Conservation (phyloP, 2,329 filamentous ascomycete genomes). For the Phaeosphaeria sp. region DNA sequence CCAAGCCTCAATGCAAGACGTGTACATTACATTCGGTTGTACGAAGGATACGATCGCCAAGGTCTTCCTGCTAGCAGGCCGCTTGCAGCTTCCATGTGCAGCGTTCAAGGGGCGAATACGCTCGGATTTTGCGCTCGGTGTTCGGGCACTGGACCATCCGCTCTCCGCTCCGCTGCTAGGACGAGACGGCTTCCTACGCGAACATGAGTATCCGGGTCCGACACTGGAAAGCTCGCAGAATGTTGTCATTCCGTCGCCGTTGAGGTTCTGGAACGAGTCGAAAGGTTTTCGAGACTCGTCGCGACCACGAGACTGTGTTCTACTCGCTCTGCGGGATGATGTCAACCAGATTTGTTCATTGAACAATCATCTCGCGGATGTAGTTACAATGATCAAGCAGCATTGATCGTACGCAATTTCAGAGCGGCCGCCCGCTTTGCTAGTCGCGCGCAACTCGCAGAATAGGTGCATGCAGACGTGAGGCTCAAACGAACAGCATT, state of each 20-base stretch:
- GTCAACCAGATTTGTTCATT: slow-evolving; percentile 6
- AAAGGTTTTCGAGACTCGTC: background rate
- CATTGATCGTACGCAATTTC: background rate
- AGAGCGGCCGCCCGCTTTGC: slow-evolving; percentile 4
- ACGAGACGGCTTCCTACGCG: slow-evolving; percentile 5
- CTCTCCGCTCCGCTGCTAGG: slow-evolving; percentile 21
- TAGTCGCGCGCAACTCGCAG: background rate
- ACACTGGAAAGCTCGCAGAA: background rate
- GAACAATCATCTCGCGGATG: background rate
- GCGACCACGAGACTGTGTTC: background rate
- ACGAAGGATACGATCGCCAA: slow-evolving; percentile 6
- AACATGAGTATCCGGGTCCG: slow-evolving; percentile 9
- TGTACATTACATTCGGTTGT: slow-evolving; percentile 4
- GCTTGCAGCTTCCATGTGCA: background rate
- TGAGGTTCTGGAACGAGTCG: slow-evolving; percentile 2
- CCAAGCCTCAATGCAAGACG: slow-evolving; percentile 21
- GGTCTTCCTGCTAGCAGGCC: slow-evolving; percentile 5
- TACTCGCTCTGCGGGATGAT: slow-evolving; percentile 6
- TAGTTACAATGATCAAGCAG: background rate
- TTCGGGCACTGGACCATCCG: slow-evolving; percentile 28
- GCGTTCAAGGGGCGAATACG: slow-evolving; percentile 23
- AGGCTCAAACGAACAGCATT: slow-evolving; percentile 4
- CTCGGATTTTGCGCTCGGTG: slow-evolving; percentile 18
- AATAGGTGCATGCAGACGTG: background rate
- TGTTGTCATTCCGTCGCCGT: background rate